Base-by-base conservation (phyloP, 2,329 filamentous ascomycete species). In the Arthrobotrys pseudoclavata region DNA sequence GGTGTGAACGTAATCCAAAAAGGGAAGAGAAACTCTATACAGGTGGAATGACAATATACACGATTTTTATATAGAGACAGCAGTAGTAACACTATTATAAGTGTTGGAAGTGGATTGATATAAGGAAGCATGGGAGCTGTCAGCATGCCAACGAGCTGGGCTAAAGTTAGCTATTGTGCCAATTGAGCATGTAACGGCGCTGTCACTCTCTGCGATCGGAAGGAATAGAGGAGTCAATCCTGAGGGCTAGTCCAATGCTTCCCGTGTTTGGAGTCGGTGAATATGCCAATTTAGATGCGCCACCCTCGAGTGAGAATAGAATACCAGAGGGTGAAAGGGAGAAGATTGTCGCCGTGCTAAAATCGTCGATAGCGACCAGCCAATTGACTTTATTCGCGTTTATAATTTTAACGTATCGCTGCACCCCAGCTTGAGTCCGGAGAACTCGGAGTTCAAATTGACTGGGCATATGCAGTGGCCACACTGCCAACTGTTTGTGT, bases 401-500 rank as follows among this genome's bases (percentile, higher is more conserved):
- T 40, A 40, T 40, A 3, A 40, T 40, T 5, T 40, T 15, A n/a
- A n/a, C 37, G 37, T 40, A 40, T 40, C 37, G 13, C 15, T 3
- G 37, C 37, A 40, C 31, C 7, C 7, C 4, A 3, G 37, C 55
- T 45, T 67, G 62, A 31, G 47, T 42, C 62, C 62, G 45, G 12
- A 24, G 47, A 7, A 67, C 48, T 13, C 31, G 47, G n/a, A 67
- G 47, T 22, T 67, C 55, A 22, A 67, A 67, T 20, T 42, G 15
- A 4, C 9, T 67, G n/a, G 29, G 48, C 47, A n/a, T 48, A 53
- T 12, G 20, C 20, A 3, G 62, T 67, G 4, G 62, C 62, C 1
- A 67, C 62, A 37, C 47, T 55, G 12, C 62, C 62, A 10, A 67
- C 9, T 0, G 62, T 67, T 45, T 67, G n/a, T 4, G 62, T 67